Evolutionary conservation across 495 filamentous ascomycete genomes (phyloP).

Genomic region (Penicillium ucsense): DNA sequence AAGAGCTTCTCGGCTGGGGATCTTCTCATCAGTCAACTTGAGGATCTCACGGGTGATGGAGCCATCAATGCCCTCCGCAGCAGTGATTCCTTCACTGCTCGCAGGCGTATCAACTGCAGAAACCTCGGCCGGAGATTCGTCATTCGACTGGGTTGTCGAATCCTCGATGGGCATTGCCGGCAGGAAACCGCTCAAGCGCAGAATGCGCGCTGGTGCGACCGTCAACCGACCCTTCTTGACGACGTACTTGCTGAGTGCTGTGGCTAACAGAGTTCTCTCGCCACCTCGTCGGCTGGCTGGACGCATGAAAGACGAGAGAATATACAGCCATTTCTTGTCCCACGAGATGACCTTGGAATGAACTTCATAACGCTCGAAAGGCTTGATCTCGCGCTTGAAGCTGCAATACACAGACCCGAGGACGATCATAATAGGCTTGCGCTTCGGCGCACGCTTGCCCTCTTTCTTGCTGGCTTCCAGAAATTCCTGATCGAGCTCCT

Average conservation of each 20-base stretch:
- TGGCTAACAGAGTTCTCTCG: constrained; percentile 57
- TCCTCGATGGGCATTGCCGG: constrained; percentile 16
- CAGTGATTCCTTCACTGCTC: constrained; percentile 25
- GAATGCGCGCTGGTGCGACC: constrained; percentile 67
- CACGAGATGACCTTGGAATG: constrained; percentile 58
- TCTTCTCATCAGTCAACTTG: constrained; percentile 21
- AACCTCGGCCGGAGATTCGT: constrained; percentile 18
- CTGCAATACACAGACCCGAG: constrained; percentile 57
- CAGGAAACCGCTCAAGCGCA: constrained; percentile 59
- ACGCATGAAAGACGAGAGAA: constrained; percentile 62
- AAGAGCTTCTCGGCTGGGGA: constrained; percentile 16
- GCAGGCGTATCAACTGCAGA: constrained; percentile 28
- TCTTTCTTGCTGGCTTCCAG: constrained; percentile 24
- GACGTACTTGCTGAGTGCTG: constrained; percentile 76
- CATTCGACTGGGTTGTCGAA: neutral
- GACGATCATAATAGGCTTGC: constrained; percentile 39
- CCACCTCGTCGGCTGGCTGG: constrained; percentile 30
- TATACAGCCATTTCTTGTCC: constrained; percentile 80
- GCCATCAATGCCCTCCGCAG: constrained; percentile 23
- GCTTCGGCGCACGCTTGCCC: constrained; percentile 33
- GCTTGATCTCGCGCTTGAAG: constrained; percentile 61
- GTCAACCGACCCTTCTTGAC: constrained; percentile 83
- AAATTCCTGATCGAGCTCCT: constrained; percentile 34
- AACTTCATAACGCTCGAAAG: constrained; percentile 56
- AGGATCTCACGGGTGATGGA: constrained; percentile 30